Evolutionary conservation across 352 stramenopile genomes (phyloP).

Genomic region (Phytophthora agathidicida): DNA sequence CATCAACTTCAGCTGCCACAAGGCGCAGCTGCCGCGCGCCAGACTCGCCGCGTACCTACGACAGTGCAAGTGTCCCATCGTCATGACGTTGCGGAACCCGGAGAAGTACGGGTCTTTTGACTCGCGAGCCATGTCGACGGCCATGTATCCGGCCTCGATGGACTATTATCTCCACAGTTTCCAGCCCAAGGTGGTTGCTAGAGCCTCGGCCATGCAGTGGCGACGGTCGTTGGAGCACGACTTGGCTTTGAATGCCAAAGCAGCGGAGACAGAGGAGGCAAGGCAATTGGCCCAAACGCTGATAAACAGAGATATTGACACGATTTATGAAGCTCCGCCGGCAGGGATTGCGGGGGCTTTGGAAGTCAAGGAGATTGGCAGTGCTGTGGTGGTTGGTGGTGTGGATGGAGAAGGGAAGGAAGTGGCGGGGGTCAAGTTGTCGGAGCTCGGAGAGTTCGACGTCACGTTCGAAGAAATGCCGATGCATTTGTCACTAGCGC

Average conservation of each 20-base stretch:
- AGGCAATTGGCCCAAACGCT: constrained; percentile 38
- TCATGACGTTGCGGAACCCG: constrained; percentile 70
- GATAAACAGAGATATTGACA: constrained; percentile 18
- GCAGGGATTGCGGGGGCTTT: constrained; percentile 21
- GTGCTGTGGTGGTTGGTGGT: constrained; percentile 17
- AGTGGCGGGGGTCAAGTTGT: constrained; percentile 22
- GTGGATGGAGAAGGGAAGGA: constrained; percentile 23
- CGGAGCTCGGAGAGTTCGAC: constrained; percentile 62
- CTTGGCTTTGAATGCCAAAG: constrained; percentile 45
- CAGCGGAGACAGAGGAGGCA: constrained; percentile 16
- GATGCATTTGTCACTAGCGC: constrained; percentile 55
- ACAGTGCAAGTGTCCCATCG: constrained; percentile 55
- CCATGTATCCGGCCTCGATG: constrained; percentile 73
- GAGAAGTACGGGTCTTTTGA: constrained; percentile 64
- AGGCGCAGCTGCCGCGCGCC: constrained; percentile 55
- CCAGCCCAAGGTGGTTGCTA: constrained; percentile 46
- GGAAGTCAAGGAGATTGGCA: constrained; percentile 25
- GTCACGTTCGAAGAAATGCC: constrained; percentile 61
- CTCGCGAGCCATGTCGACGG: constrained; percentile 66
- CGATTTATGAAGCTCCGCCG: constrained; percentile 12
- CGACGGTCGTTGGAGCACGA: constrained; percentile 62
- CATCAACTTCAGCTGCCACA: constrained; percentile 57
- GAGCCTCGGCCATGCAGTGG: constrained; percentile 75
- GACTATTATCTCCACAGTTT: constrained; percentile 53
- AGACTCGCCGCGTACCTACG: constrained; percentile 51